A percentile compares a stretch with the other conserved stretches of the same genome.
Conservation (phyloP, 306 rosid species). For the Cicer cuneatum region DNA sequence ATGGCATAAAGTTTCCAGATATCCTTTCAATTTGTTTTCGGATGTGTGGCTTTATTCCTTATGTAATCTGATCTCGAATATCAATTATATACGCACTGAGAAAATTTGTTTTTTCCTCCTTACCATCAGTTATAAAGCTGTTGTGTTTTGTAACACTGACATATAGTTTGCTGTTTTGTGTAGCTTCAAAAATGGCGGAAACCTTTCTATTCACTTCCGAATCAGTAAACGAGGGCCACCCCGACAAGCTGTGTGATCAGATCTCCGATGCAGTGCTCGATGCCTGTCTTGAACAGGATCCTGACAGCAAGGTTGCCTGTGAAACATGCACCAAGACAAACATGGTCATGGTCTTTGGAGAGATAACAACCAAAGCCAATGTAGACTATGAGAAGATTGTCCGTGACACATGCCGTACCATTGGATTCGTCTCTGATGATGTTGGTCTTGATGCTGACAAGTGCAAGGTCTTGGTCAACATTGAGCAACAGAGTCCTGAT, state of each 20-base stretch:
- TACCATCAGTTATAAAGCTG: slow-evolving; percentile 14
- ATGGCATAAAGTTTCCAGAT: slow-evolving; percentile 20
- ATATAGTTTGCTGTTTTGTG: slow-evolving; percentile 39
- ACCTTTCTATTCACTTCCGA: slow-evolving; percentile 96
- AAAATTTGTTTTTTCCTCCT: neutral
- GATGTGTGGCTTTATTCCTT: slow-evolving; percentile 24
- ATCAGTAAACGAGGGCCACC: slow-evolving; percentile 99
- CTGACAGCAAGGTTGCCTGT: slow-evolving; percentile 99
- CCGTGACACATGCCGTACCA: slow-evolving; percentile 88
- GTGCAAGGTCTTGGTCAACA: slow-evolving; percentile 98
- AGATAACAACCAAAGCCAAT: slow-evolving; percentile 97
- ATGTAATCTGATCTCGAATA: slow-evolving; percentile 17
- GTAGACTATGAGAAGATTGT: slow-evolving; percentile 96
- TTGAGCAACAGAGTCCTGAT: slow-evolving; percentile 99
- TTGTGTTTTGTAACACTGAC: slow-evolving; percentile 21
- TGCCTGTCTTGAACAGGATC: slow-evolving; percentile 96
- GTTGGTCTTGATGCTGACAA: slow-evolving; percentile 99
- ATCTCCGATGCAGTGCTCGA: slow-evolving; percentile 99
- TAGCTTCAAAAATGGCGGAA: slow-evolving; percentile 81
- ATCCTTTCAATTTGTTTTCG: neutral
- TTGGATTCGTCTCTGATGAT: slow-evolving; percentile 90
- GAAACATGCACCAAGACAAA: slow-evolving; percentile 99
- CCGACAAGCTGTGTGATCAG: slow-evolving; percentile 99
- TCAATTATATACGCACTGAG: neutral
- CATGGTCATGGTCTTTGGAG: slow-evolving; percentile 99